phyloP scores from a whole-genome alignment of 352 stramenopile genomes.

The Phytophthora gonapodyides region DNA sequence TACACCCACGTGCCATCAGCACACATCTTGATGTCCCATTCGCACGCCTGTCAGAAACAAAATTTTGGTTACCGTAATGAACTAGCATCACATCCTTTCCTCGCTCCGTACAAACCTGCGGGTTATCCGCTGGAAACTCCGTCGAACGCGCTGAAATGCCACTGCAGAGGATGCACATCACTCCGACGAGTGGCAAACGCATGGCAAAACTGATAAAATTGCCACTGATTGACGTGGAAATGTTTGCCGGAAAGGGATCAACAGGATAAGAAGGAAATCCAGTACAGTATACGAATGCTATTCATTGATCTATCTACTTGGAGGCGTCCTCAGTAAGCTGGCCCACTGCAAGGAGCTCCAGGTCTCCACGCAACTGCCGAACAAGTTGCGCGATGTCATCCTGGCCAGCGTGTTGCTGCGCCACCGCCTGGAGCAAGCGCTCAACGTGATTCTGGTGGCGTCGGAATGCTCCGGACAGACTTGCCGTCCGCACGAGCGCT shows the following conservation, averaged over 20 bases:
- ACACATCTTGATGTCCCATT: slow-evolving; percentile 70
- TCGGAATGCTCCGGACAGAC: slow-evolving; percentile 41
- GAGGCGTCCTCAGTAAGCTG: slow-evolving; percentile 17
- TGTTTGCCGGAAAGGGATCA: not conserved
- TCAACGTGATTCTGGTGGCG: slow-evolving; percentile 40
- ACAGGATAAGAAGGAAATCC: too few relatives aligned
- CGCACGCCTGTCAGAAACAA: slow-evolving; percentile 42
- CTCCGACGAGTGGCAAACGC: not conserved
- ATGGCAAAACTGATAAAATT: not conserved
- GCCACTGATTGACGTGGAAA: too few relatives aligned
- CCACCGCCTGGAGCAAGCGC: slow-evolving; percentile 32
- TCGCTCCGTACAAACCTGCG: slow-evolving; percentile 36
- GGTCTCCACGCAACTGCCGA: slow-evolving; percentile 61
- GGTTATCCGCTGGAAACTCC: slow-evolving; percentile 34
- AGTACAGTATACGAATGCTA: slow-evolving; percentile 25
- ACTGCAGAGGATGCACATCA: slow-evolving; percentile 5
- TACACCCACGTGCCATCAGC: slow-evolving; percentile 73
- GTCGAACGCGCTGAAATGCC: not conserved
- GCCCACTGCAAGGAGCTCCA: slow-evolving; percentile 60
- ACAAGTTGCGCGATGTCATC: slow-evolving; percentile 46
- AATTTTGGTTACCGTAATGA: not conserved
- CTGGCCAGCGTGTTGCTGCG: slow-evolving; percentile 31
- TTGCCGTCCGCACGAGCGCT: slow-evolving; percentile 47
- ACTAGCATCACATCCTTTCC: too few relatives aligned
- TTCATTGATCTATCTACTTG: slow-evolving; percentile 34